Evolutionary conservation across 2,329 filamentous ascomycete species (phyloP), one percentile per base, ranked within the genome.

Genomic region (Aspergillus novofumigatus): DNA sequence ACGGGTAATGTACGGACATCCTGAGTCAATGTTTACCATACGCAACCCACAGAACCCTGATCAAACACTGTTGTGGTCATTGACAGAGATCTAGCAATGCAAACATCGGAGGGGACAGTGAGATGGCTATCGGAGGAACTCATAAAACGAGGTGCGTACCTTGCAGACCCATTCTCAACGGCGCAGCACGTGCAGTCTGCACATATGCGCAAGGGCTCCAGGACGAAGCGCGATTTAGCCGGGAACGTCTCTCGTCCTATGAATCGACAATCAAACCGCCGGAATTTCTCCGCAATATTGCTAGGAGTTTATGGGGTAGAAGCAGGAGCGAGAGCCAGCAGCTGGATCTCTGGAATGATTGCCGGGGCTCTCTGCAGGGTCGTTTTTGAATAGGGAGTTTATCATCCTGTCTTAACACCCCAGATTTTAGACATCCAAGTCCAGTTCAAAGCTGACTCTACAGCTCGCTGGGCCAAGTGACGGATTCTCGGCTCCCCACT

Each of bases 191-290:
- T 53, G 55, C 32, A 21, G 23, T 7, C 26, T 26, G 25, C 47
- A 20, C 35, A 26, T 52, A 50, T 32, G 23, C 32, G 28, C 21
- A 45, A n/a, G n/a, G 20, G n/a, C n/a, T 45, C 20, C n/a, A n/a
- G n/a, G n/a, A n/a, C n/a, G 8, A 20, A 45, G 11, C 42, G 42
- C n/a, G 55, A 57, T 57, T 57, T 57, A 57, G 55, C 55, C 51
- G 45, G 32, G 41, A 53, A 44, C 51, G 49, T 17, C 32, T 38
- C 14, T 38, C 32, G 14, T 38, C 32, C 14, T 38, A 8, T 17
- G 32, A 17, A 17, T 38, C 14, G 32, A 17, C 32, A 35, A 5
- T 35, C 11, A 38, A 38, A 38, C 32, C 3, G 32, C 32, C 5
- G 32, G 14, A 2, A 17, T 38, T 38, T 38, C 14, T n/a, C 32